Base-by-base conservation (phyloP, 2,329 filamentous ascomycete genomes). In the Plectosphaerella plurivora region DNA sequence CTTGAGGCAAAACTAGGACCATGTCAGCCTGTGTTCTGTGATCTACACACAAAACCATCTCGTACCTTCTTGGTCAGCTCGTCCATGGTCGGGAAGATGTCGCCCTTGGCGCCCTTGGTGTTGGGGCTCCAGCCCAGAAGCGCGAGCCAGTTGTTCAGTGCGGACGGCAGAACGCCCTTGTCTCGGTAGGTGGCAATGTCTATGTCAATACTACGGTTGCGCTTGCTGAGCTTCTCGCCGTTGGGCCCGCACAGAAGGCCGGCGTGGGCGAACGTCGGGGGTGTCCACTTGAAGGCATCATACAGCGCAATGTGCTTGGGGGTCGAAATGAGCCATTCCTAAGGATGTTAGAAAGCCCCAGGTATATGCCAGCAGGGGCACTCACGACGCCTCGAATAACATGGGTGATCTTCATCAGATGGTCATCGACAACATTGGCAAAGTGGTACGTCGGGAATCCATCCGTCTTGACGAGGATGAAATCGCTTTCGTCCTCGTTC, bases 281-380 rank as follows among this genome's bases (percentile, higher is more conserved):
- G 77, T 25, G 78, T 65, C 89, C 89, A 94, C 5, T 82, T 79
- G 63, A 94, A 88, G 3, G 88, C 88, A 47, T 88, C 71, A 65
- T 94, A 94, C n/a, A 94, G 67, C 42, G 80, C 75, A 44, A 83
- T 67, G 61, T 86, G 83, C 55, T 80, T 89, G 1, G 92, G 91
- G 0, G 94, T 97, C 1, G 92, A 96, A 35, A 93, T 84, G 72
- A 99, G 88, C 94, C 94, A 99, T 80, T 99, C 94, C 78, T 89
- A 50, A 51, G 33, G 36, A 36, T 15, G 16, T 24, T 25, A 35
- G 24, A 45, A 28, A 35, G 5, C 37, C 25, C 6, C 36, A 12
- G 10, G 20, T 6, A 48, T 15, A 18, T 12, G 16, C 47, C 3
- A n/a, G 15, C 22, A 37, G 11, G n/a, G n/a, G n/a, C 9, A 69